Evolutionary conservation across 768 basidiomycete species (phyloP), one percentile per base, ranked within the genome.

Genomic region (Tylopilus subfusipes): DNA sequence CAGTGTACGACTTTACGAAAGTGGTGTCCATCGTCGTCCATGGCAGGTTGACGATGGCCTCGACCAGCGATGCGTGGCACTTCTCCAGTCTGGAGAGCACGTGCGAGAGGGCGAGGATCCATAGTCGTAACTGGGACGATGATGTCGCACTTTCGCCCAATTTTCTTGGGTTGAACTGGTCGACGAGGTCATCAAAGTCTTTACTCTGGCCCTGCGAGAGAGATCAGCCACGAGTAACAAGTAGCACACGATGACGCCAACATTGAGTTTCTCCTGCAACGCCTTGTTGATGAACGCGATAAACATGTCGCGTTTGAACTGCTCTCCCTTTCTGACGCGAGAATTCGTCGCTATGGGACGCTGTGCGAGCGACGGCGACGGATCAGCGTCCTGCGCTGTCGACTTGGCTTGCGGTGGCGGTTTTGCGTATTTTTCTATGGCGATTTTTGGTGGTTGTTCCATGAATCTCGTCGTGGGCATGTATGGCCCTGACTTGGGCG

Each of bases 11-110:
- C 71, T 87, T 88, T 49, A 95, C 93, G 59, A 96, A 90, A 31
- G 76, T 74, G 30, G 81, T 81, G 65, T 96, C 94, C 72, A 93
- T 83, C n/a, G 85, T 90, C 16, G 90, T 86, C 97, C 97, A 99
- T 13, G 93, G 92, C 65, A 98, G 78, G 57, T 79, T 80, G 40
- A 98, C 78, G 54, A 98, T 82, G 14, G 94, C 92, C 57, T 94
- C 84, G 34, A 98, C 86, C 29, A 99, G 82, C 0, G 83, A 67
- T 16, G 84, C 75, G 67, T 98, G 95, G 10, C 80, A 77, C 46
- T 84, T 84, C 61, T 93, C 94, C 30, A 99, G 77, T 39, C 91
- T 82, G 24, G 93, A 95, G 51, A 98, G 92, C 55, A 93, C 90
- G 64, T 98, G 92, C 1, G 92, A 89, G 25, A 99, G 79, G 0